A percentile compares a stretch with the other conserved stretches of the same genome.
Conservation (phyloP, 768 basidiomycete genomes). For the Myochromella boudieri region DNA sequence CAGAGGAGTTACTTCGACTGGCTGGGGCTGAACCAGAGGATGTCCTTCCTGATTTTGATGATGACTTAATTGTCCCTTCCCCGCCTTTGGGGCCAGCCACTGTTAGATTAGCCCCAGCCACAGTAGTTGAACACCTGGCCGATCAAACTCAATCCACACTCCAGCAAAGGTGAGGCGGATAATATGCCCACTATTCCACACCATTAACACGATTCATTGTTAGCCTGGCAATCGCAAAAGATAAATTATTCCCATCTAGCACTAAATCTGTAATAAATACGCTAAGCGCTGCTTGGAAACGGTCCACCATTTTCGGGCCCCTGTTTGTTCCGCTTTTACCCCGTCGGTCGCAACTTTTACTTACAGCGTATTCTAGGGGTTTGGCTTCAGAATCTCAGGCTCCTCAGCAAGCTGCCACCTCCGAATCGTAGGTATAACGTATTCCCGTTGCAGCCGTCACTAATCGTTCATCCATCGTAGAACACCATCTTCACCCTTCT, state of each 20-base stretch:
- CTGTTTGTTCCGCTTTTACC: conserved; percentile 32
- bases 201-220: conserved; percentile 8
- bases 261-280: conserved; percentile 12
- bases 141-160: conserved; percentile 11
- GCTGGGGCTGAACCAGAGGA: conserved; percentile 45
- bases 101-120: neutral
- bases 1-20: conserved; percentile 45
- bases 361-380: conserved; percentile 25
- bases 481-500: conserved; percentile 34
- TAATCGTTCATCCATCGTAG: conserved; percentile 16
- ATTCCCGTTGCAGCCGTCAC: conserved; percentile 1
- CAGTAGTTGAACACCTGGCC: conserved; percentile 5
- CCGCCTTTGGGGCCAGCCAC: neutral
- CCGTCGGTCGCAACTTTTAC: neutral
- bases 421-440: conserved; percentile 27
- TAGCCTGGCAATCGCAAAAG: conserved; percentile 43
- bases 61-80: conserved; percentile 18
- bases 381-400: conserved; percentile 29
- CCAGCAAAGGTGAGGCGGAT: conserved; percentile 27
- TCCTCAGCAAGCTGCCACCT: conserved; percentile 4
- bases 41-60: conserved; percentile 58
- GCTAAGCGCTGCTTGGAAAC: conserved; percentile 36
- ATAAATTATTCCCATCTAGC: conserved; percentile 46
- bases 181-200: neutral
- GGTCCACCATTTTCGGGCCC: conserved; percentile 67